Percentiles rank a stretch among this genome's conserved stretches.
Evolutionary conservation across 2,329 filamentous ascomycete species (phyloP).

Genomic region (Fonsecaea monophora): DNA sequence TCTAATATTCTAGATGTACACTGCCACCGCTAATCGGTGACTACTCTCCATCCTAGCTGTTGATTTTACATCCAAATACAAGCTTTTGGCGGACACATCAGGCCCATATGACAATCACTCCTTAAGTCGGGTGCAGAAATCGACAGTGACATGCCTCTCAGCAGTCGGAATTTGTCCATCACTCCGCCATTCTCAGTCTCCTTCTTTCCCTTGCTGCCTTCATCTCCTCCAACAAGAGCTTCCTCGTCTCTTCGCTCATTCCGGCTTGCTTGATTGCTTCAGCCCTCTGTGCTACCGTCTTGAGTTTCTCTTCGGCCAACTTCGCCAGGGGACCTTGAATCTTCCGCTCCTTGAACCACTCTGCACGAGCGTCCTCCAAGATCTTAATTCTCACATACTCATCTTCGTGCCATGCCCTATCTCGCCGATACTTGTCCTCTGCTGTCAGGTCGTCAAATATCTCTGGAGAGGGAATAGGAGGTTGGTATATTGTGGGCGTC

Average conservation of each 20-base stretch:
- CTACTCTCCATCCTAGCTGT: neutral
- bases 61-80: neutral
- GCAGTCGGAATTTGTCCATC: neutral
- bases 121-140: neutral
- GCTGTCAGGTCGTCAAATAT: conserved; percentile 29
- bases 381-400: conserved; percentile 39
- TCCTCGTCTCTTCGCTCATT: conserved; percentile 21
- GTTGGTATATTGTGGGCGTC: conserved; percentile 27
- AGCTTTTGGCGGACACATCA: neutral
- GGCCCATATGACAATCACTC: neutral
- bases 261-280: conserved; percentile 23
- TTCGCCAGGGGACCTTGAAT: conserved; percentile 29
- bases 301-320: conserved; percentile 19
- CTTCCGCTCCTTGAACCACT: conserved; percentile 35
- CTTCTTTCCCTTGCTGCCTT: conserved; percentile 12
- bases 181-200: neutral
- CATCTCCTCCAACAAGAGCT: conserved; percentile 14
- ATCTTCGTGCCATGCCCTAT: conserved; percentile 32
- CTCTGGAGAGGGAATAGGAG: conserved; percentile 21
- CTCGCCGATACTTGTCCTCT: conserved; percentile 25
- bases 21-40: neutral
- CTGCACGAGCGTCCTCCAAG: conserved; percentile 37
- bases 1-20: conserved; percentile 5
- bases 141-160: neutral
- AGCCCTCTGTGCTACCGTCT: conserved; percentile 15